Evolutionary conservation across 78 protist species (phyloP), one percentile per base, ranked within the genome.

Genomic region (Cavenderia fasciculata): DNA sequence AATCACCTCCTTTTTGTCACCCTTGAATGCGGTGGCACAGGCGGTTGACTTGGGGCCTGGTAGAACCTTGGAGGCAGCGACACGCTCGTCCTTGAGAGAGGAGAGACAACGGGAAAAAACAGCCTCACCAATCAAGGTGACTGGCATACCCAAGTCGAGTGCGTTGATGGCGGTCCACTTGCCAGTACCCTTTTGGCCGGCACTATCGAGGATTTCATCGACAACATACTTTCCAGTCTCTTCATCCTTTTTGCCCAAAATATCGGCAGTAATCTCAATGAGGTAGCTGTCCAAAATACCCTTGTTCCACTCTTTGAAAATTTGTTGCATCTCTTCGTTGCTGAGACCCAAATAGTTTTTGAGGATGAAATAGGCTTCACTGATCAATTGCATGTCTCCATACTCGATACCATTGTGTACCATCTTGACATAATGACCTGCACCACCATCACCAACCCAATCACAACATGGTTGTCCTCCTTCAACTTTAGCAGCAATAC

Each of bases 351-450:
- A 49, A 10, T 77, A 47, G 29, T 76, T 66, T 74, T 93, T 74
- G 21, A 96, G 49, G 46, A 96, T 41, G 54, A 92, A 82, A 95
- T 96, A 97, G 1, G 96, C 97, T 73, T 97, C 97, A 41, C 92
- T 41, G 68, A 95, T 93, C 33, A 98, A 85, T 86, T 98, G 99
- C 98, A 98, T 97, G 87, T 97, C 97, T 29, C 98, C 99, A 95
- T 98, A 98, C 84, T 98, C 99, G 69, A 97, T 97, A 34, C 98
- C 99, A 74, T 98, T 98, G 97, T 98, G 99, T 14, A 96, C 96
- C 99, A 96, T 97, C 95, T 98, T 98, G 23, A 98, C 99, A 43
- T 79, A 97, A 86, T 97, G 94, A 12, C 99, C 99, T 29, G 99
- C 98, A 43, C 99, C 99, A n/a, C 96, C 97, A 29, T 68, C 87